Conservation (phyloP, 1,284 basidiomycete species). For the Lignosus rhinocerotis region DNA sequence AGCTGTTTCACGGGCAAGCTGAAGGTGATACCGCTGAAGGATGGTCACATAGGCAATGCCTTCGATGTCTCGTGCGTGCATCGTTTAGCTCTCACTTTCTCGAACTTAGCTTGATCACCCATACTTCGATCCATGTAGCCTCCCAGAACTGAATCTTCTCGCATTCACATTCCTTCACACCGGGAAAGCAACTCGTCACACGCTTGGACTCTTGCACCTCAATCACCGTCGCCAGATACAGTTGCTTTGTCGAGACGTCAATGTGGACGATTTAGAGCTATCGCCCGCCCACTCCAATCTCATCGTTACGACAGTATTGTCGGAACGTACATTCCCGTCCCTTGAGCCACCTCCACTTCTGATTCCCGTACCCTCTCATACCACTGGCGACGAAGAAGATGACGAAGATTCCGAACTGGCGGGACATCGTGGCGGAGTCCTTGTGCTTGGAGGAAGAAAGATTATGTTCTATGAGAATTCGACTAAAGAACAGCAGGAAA, state of each 20-base stretch:
- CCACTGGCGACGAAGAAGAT: slow-evolving; percentile 28
- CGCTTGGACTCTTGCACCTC: slow-evolving; percentile 68
- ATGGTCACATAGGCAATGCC: slow-evolving; percentile 52
- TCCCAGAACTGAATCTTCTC: slow-evolving; percentile 76
- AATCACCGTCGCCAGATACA: slow-evolving; percentile 65
- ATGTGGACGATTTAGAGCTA: slow-evolving; percentile 50
- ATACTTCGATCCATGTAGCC: slow-evolving; percentile 40
- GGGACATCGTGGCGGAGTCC: slow-evolving; percentile 58
- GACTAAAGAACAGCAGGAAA: slow-evolving; percentile 45
- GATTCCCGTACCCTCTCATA: slow-evolving; percentile 45
- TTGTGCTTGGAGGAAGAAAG: slow-evolving; percentile 66
- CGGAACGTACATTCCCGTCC: slow-evolving; percentile 29
- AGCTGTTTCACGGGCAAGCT: slow-evolving; percentile 70
- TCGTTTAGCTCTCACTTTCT: neutral
- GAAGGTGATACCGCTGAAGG: slow-evolving; percentile 56
- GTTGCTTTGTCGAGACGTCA: slow-evolving; percentile 59
- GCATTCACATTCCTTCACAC: slow-evolving; percentile 66
- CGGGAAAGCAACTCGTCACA: slow-evolving; percentile 39
- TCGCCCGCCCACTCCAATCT: slow-evolving; percentile 50
- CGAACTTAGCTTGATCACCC: neutral
- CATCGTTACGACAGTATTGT: slow-evolving; percentile 42
- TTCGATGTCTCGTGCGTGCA: slow-evolving; percentile 65
- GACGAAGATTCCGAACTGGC: slow-evolving; percentile 31
- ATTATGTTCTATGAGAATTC: slow-evolving; percentile 61
- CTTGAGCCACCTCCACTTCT: slow-evolving; percentile 45